A percentile compares a stretch with the other conserved stretches of the same genome.
Conservation (phyloP, 2,329 filamentous ascomycete species). For the Neocucurbitaria cava region DNA sequence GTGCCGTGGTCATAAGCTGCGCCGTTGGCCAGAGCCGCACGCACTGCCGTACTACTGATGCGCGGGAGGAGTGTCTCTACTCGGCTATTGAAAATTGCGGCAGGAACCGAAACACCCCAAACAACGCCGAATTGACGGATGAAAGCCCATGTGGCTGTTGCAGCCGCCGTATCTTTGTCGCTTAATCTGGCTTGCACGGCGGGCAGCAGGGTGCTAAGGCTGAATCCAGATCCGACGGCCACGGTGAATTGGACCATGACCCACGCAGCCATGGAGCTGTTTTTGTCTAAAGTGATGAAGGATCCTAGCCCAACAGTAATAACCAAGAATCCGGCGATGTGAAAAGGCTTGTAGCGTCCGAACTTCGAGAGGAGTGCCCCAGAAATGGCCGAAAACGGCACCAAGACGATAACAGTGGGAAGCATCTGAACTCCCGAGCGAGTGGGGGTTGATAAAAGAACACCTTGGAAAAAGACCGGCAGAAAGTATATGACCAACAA, state of each 20-base stretch:
- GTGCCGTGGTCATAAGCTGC: constrained; percentile 9
- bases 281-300: constrained; percentile 9
- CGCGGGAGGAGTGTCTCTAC: constrained; percentile 1
- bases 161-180: constrained; percentile 12
- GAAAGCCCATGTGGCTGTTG: constrained; percentile 16
- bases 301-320: constrained; percentile 4
- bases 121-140: constrained; percentile 18
- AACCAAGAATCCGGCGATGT: constrained; percentile 8
- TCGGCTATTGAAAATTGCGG: constrained; percentile 19
- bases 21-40: not conserved
- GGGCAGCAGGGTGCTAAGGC: constrained; percentile 48
- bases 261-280: constrained; percentile 10
- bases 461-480: constrained; percentile 56
- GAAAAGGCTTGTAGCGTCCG: constrained; percentile 25
- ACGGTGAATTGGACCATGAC: constrained; percentile 10
- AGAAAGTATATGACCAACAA: constrained; percentile 53
- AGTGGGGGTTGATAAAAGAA: constrained; percentile 43
- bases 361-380: constrained; percentile 20
- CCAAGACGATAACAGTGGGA: constrained; percentile 18
- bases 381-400: constrained; percentile 2
- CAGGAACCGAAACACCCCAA: constrained; percentile 23
- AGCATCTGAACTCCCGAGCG: constrained; percentile 47
- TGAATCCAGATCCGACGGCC: constrained; percentile 2
- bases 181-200: constrained; percentile 28
- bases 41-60: constrained; percentile 5